These are phyloP conservation scores for Ramicandelaber brevisporus DNA, from an alignment of 192 early-diverging fungal genomes.

Conservation along the genomic window DNA sequence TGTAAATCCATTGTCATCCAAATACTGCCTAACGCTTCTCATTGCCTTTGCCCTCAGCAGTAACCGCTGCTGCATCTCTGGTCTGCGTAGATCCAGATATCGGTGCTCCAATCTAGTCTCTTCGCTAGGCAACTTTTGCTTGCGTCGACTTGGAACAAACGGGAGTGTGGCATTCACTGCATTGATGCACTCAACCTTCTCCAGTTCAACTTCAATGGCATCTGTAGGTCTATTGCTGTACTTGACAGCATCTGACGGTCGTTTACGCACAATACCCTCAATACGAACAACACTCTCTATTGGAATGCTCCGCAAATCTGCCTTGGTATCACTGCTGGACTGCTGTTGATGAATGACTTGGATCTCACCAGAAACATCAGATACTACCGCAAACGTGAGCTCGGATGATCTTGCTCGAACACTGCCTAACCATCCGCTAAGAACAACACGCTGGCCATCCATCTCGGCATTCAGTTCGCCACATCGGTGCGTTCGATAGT, in stretches of 20 bases:
- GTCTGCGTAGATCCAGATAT: constrained; percentile 58
- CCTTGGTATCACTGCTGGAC: not conserved
- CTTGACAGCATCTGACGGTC: constrained; percentile 20
- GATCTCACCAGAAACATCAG: constrained; percentile 45
- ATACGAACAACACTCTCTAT: constrained; percentile 47
- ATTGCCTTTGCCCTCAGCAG: constrained; percentile 35
- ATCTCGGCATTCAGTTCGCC: constrained; percentile 31
- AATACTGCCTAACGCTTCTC: constrained; percentile 37
- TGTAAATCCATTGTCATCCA: constrained; percentile 39
- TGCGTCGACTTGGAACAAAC: not conserved
- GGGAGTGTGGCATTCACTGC: not conserved
- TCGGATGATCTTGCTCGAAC: constrained; percentile 37
- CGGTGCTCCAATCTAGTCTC: constrained; percentile 48
- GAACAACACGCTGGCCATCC: constrained; percentile 31
- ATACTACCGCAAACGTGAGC: constrained; percentile 48
- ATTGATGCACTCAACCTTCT: not conserved
- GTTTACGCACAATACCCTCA: constrained; percentile 27
- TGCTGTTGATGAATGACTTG: constrained; percentile 34
- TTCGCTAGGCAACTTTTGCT: constrained; percentile 29
- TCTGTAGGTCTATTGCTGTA: constrained; percentile 3
- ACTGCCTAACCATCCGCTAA: constrained; percentile 49
- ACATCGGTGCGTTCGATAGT: constrained; percentile 48
- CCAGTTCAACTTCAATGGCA: constrained; percentile 9
- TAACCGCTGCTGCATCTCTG: constrained; percentile 46
- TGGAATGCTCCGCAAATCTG: constrained; percentile 2